phyloP scores from a whole-genome alignment of 495 filamentous ascomycete genomes.

The Annulohypoxylon maeteangense region DNA sequence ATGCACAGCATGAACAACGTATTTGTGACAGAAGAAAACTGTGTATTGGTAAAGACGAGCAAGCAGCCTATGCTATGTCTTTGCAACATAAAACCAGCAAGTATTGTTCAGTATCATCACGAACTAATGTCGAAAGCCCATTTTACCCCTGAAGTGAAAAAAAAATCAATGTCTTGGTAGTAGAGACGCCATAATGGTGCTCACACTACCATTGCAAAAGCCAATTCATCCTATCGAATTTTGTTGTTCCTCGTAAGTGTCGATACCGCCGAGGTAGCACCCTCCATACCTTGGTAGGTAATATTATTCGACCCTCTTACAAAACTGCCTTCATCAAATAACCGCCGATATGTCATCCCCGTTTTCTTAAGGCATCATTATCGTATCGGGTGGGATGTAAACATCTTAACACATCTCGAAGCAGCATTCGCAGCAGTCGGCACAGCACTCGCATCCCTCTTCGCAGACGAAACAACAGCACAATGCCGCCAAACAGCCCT shows the following conservation, averaged over 20 bases:
- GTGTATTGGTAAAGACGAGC: conserved; percentile 21
- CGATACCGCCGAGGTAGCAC: conserved; percentile 24
- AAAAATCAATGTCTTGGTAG: conserved; percentile 13
- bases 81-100: conserved; percentile 30
- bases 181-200: conserved; percentile 12
- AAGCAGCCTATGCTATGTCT: conserved; percentile 25
- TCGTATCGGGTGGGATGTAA: conserved; percentile 19
- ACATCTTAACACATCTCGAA: conserved; percentile 61
- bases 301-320: conserved; percentile 21
- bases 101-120: conserved; percentile 23
- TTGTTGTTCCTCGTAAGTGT: background rate
- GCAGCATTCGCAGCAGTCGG: conserved; percentile 74
- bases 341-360: conserved; percentile 16
- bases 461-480: conserved; percentile 85
- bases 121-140: conserved; percentile 23
- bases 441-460: conserved; percentile 81
- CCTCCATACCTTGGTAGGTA: conserved; percentile 6
- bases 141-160: conserved; percentile 27
- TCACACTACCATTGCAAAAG: conserved; percentile 10
- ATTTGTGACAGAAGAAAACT: conserved; percentile 31
- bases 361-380: conserved; percentile 19
- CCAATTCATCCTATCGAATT: background rate
- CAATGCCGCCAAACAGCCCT: conserved; percentile 71
- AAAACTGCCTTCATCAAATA: conserved; percentile 7
- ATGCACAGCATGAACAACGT: background rate